A percentile compares a stretch with the other conserved stretches of the same genome.
phyloP scores from a whole-genome alignment of 2,329 filamentous ascomycete species.

The Alternaria ventricosa region DNA sequence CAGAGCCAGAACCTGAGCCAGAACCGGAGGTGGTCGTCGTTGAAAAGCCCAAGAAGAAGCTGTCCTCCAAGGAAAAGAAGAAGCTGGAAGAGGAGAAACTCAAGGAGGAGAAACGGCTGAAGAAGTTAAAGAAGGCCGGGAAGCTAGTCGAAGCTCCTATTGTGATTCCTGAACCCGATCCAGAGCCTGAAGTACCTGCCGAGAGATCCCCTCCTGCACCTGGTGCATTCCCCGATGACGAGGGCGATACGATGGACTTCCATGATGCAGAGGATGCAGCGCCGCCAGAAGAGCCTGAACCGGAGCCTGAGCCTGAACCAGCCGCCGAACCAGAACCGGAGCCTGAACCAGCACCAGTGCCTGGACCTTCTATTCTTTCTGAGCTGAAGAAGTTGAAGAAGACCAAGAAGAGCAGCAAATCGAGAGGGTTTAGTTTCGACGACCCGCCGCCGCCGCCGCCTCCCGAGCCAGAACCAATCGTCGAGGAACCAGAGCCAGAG shows the following conservation, averaged over 20 bases:
- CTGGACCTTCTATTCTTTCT: conserved; percentile 26
- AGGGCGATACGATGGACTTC: conserved; percentile 46
- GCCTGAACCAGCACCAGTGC: conserved; percentile 29
- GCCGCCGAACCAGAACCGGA: conserved; percentile 23
- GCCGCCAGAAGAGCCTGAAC: conserved; percentile 29
- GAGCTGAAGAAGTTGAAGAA: conserved; percentile 29
- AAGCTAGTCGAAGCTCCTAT: conserved; percentile 30
- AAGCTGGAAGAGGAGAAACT: conserved; percentile 5
- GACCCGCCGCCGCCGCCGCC: conserved; percentile 40
- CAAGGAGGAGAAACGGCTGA: conserved; percentile 28
- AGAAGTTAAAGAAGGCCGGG: conserved; percentile 40
- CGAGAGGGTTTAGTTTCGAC: conserved; percentile 65
- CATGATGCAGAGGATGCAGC: conserved; percentile 8
- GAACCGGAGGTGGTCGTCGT: conserved; percentile 42
- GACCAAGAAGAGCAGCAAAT: conserved; percentile 40
- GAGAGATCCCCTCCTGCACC: conserved; percentile 52
- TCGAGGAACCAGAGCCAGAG: conserved; percentile 22
- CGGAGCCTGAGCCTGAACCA: conserved; percentile 28
- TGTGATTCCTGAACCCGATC: conserved; percentile 40
- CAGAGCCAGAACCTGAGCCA: conserved; percentile 14
- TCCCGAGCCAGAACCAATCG: conserved; percentile 21
- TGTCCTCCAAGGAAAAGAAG: conserved; percentile 32
- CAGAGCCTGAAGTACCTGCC: conserved; percentile 38
- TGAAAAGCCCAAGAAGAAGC: conserved; percentile 38
- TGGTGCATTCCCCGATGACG: conserved; percentile 56